Conservation (phyloP, 495 filamentous ascomycete genomes). For the Daldinia caldariorum region DNA sequence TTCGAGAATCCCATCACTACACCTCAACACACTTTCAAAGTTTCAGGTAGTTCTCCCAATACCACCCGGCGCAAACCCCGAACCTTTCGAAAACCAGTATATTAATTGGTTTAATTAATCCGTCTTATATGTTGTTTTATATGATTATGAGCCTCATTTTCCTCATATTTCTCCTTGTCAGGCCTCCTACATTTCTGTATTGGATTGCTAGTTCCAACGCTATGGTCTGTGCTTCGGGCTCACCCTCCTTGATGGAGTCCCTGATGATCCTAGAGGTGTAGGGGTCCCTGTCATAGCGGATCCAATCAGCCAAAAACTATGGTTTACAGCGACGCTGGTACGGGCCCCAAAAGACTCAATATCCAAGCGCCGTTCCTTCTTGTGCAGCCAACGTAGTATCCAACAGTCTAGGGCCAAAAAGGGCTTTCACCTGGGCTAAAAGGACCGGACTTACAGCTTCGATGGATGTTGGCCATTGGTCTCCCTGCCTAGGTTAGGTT, state of each 20-base stretch:
- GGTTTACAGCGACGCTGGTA: constrained; percentile 32
- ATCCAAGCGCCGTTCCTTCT: constrained; percentile 31
- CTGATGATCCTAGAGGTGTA: constrained; percentile 26
- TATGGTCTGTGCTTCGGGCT: constrained; percentile 32
- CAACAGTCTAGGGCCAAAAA: constrained; percentile 32
- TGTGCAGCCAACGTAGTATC: constrained; percentile 42
- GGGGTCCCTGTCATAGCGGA: constrained; percentile 31
- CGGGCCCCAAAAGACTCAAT: constrained; percentile 29
- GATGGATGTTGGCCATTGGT: constrained; percentile 23
- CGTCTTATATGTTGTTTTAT: constrained; percentile 2
- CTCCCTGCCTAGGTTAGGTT: constrained; percentile 22
- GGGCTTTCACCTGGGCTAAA: constrained; percentile 40
- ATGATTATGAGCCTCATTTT: constrained; percentile 27
- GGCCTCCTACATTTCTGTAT: constrained; percentile 19
- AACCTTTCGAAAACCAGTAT: constrained; percentile 9
- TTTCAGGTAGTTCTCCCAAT: constrained; percentile 4
- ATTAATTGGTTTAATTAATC: constrained; percentile 23
- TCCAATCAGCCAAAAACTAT: constrained; percentile 37
- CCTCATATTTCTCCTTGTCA: constrained; percentile 15
- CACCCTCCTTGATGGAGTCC: constrained; percentile 16
- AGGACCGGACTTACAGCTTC: constrained; percentile 39
- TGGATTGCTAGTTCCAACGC: constrained; percentile 18
- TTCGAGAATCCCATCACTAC: not conserved
- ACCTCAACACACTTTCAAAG: constrained; percentile 13
- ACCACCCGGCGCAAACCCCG: not conserved